These are phyloP conservation scores for Pyrenophora graminea DNA, from an alignment of 2,329 filamentous ascomycete genomes.

Conservation along the genomic window DNA sequence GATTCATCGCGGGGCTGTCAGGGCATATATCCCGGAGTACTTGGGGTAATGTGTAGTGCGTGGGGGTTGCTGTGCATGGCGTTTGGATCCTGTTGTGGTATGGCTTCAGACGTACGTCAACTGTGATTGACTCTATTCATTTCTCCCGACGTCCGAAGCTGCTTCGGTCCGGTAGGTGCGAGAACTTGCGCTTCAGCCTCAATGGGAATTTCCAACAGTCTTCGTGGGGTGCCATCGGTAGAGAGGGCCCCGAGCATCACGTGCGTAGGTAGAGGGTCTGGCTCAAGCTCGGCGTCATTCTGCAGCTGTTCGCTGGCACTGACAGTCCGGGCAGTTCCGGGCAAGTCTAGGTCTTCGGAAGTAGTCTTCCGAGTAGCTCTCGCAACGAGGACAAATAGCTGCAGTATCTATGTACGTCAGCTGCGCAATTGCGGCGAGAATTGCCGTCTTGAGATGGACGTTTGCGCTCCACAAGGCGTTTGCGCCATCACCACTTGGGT, in stretches of 20 bases:
- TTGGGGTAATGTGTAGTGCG: slow-evolving; percentile 34
- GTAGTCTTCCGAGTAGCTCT: slow-evolving; percentile 1
- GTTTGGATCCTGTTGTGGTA: slow-evolving; percentile 1
- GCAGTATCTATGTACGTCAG: not conserved
- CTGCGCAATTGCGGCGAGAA: slow-evolving; percentile 31
- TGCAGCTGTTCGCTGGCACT: slow-evolving; percentile 21
- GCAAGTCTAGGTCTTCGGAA: slow-evolving; percentile 6
- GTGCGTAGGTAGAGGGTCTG: slow-evolving; percentile 13
- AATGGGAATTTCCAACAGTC: slow-evolving; percentile 12
- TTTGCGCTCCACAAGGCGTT: slow-evolving; percentile 5
- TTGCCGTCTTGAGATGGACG: slow-evolving; percentile 25
- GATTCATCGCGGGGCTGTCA: slow-evolving; percentile 39
- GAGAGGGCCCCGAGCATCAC: slow-evolving; percentile 29
- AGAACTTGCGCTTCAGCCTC: slow-evolving; percentile 7
- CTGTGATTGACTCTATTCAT: slow-evolving; percentile 42
- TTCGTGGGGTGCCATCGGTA: slow-evolving; percentile 17
- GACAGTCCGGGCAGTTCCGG: too few species aligned
- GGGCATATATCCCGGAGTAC: slow-evolving; percentile 2
- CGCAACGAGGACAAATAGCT: slow-evolving; percentile 1
- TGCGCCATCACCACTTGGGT: too few species aligned
- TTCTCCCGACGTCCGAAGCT: slow-evolving; percentile 35
- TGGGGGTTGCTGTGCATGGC: slow-evolving; percentile 6
- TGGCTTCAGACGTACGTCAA: slow-evolving; percentile 16
- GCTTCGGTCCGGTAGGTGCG: slow-evolving; percentile 25
- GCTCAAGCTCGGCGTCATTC: slow-evolving; percentile 20